Evolutionary conservation across 78 protist species (phyloP).

Genomic region (Cyanophora paradoxa): DNA sequence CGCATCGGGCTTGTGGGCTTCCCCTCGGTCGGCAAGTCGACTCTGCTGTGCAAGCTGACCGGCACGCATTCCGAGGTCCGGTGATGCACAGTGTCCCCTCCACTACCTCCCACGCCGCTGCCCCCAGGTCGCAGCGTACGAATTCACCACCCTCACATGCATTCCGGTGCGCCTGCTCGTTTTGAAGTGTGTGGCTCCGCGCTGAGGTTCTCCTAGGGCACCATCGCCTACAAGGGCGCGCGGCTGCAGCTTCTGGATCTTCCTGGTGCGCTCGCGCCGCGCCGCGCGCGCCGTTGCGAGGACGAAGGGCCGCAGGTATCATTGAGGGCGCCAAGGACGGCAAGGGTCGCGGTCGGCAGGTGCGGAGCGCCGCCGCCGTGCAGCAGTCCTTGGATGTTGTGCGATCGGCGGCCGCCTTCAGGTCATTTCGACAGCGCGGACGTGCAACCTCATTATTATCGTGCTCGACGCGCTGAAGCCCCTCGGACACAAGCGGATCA

Average conservation of each 20-base stretch:
- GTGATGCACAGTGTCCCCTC: background rate
- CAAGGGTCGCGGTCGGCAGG: slow-evolving; percentile 97
- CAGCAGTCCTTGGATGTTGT: background rate
- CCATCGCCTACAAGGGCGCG: slow-evolving; percentile 85
- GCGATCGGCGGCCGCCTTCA: background rate
- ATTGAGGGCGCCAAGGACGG: slow-evolving; percentile 98
- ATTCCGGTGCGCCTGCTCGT: slow-evolving; percentile 98
- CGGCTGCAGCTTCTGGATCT: slow-evolving; percentile 87
- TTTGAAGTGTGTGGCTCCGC: no score
- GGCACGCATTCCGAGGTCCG: slow-evolving; percentile 51
- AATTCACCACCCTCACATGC: slow-evolving; percentile 99
- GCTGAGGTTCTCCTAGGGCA: background rate
- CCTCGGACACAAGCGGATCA: slow-evolving; percentile 73
- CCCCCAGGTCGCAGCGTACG: slow-evolving; percentile 86
- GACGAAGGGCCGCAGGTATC: slow-evolving; percentile 83
- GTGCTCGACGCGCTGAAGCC: slow-evolving; percentile 94
- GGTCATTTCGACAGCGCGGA: slow-evolving; percentile 90
- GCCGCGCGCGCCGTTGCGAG: no score
- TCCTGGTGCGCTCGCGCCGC: no score
- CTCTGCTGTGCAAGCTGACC: slow-evolving; percentile 86
- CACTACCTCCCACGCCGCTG: background rate
- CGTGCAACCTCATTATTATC: slow-evolving; percentile 90
- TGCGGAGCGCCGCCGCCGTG: background rate
- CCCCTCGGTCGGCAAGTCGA: slow-evolving; percentile 99
- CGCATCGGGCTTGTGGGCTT: slow-evolving; percentile 81